A percentile compares a stretch with the other conserved stretches of the same genome.
phyloP scores from a whole-genome alignment of 371 early-diverging fungal species.

The Mortierella sp. region DNA sequence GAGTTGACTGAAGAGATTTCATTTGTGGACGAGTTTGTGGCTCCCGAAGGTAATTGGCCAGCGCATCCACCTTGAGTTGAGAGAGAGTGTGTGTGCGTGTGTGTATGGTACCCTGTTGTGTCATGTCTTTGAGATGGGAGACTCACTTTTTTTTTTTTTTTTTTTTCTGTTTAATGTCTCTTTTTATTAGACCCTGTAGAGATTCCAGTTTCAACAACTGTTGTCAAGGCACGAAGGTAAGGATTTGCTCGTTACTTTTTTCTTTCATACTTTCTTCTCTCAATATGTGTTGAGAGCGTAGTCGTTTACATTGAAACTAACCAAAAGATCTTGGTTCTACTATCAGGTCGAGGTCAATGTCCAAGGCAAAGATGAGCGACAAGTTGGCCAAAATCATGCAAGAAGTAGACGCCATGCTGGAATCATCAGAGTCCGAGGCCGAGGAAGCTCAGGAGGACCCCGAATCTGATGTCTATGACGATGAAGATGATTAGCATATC shows the following conservation, averaged over 20 bases:
- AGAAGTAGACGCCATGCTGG: constrained; percentile 34
- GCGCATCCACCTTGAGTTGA: too few species aligned
- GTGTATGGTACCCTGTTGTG: background rate
- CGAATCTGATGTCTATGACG: constrained; percentile 11
- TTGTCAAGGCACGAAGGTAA: background rate
- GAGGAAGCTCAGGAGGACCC: constrained; percentile 17
- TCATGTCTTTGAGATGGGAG: too few species aligned
- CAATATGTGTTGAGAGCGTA: background rate
- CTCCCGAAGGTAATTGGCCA: constrained; percentile 4
- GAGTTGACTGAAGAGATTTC: constrained; percentile 38
- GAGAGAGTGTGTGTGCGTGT: background rate
- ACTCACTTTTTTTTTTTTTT: too few species aligned
- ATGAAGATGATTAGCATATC: constrained; percentile 5
- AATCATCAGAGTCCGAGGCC: constrained; percentile 17
- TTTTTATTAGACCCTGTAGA: too few species aligned
- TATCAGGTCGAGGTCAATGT: background rate
- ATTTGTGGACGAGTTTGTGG: constrained; percentile 26
- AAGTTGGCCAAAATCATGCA: constrained; percentile 28
- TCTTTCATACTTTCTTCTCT: background rate
- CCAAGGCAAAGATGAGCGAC: background rate
- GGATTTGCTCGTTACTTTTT: background rate
- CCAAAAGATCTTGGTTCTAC: background rate
- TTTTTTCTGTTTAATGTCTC: too few species aligned
- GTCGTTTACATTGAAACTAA: background rate
- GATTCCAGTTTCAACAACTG: too few species aligned